A percentile compares a stretch with the other conserved stretches of the same genome.
phyloP scores from a whole-genome alignment of 1,284 basidiomycete genomes.

The Apiotrichum domesticum region DNA sequence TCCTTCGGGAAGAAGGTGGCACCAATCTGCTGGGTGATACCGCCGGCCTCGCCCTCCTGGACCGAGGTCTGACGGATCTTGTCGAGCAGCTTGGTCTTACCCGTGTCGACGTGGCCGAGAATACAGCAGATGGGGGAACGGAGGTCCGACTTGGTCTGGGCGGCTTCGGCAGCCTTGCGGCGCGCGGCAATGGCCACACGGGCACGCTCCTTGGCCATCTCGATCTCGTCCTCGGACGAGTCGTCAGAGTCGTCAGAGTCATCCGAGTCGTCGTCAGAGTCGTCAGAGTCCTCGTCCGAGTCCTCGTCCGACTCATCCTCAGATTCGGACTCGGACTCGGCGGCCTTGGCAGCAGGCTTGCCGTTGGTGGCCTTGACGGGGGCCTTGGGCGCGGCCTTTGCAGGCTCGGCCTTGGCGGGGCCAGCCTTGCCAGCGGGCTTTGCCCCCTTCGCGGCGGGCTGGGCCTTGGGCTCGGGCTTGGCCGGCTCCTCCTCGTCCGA shows the following conservation, averaged over 20 bases:
- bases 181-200: slow-evolving; percentile 73
- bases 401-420: neutral
- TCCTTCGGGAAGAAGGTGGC: slow-evolving; percentile 99
- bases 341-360: slow-evolving; percentile 1
- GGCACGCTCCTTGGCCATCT: slow-evolving; percentile 75
- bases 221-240: slow-evolving; percentile 58
- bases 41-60: slow-evolving; percentile 98
- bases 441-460: slow-evolving; percentile 13
- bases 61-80: slow-evolving; percentile 99
- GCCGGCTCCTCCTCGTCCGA: slow-evolving; percentile 42
- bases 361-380: slow-evolving; percentile 10
- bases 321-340: slow-evolving; percentile 22
- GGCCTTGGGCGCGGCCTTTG: slow-evolving; percentile 8
- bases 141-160: slow-evolving; percentile 80
- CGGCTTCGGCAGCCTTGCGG: slow-evolving; percentile 79
- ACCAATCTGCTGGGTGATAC: slow-evolving; percentile 99
- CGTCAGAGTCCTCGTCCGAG: slow-evolving; percentile 50
- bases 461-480: slow-evolving; percentile 15
- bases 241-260: slow-evolving; percentile 50
- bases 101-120: slow-evolving; percentile 98
- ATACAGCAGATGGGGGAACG: slow-evolving; percentile 99
- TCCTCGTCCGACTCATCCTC: slow-evolving; percentile 46
- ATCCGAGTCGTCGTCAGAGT: slow-evolving; percentile 29
- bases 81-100: slow-evolving; percentile 97
- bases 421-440: slow-evolving; percentile 13